These are phyloP conservation scores for Colletotrichum sp. DNA, from an alignment of 2,329 filamentous ascomycete species.

Conservation along the genomic window DNA sequence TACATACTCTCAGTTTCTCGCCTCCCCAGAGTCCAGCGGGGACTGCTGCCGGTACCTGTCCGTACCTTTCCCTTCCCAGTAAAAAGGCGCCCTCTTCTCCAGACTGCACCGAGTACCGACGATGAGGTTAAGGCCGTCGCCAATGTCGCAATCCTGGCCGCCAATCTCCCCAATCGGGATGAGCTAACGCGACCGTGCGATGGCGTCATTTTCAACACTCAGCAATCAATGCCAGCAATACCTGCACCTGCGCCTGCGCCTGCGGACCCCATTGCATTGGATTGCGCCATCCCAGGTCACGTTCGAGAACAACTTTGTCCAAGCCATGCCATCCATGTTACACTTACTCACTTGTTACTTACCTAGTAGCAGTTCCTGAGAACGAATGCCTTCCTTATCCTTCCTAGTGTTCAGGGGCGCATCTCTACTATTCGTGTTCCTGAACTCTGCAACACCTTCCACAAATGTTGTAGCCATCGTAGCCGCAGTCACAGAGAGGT, in stretches of 20 bases:
- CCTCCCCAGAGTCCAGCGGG: not conserved
- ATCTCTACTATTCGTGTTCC: not conserved
- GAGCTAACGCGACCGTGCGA: slow-evolving; percentile 20
- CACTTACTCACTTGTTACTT: not conserved
- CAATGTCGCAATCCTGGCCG: slow-evolving; percentile 19
- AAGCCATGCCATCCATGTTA: not conserved
- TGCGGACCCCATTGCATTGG: not conserved
- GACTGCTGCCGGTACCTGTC: not conserved
- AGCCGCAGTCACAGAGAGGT: not conserved
- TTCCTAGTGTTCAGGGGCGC: not conserved
- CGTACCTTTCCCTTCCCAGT: not conserved
- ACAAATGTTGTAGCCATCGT: not conserved
- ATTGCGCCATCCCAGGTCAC: not conserved
- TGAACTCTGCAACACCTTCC: not conserved
- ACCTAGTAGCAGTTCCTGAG: not conserved
- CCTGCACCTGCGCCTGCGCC: not conserved
- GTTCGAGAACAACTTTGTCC: not conserved
- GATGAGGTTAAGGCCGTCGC: slow-evolving; percentile 17
- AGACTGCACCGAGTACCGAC: slow-evolving; percentile 12
- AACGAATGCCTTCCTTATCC: not conserved
- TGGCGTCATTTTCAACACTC: slow-evolving; percentile 11
- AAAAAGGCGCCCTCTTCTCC: not conserved
- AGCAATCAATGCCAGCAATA: not conserved
- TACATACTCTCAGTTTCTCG: not conserved
- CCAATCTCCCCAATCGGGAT: slow-evolving; percentile 20